Percentiles rank a stretch among this genome's conserved stretches.
These are phyloP conservation scores for Otatea glauca DNA, from an alignment of 176 grass and related monocot genomes.

Conservation along the genomic window DNA sequence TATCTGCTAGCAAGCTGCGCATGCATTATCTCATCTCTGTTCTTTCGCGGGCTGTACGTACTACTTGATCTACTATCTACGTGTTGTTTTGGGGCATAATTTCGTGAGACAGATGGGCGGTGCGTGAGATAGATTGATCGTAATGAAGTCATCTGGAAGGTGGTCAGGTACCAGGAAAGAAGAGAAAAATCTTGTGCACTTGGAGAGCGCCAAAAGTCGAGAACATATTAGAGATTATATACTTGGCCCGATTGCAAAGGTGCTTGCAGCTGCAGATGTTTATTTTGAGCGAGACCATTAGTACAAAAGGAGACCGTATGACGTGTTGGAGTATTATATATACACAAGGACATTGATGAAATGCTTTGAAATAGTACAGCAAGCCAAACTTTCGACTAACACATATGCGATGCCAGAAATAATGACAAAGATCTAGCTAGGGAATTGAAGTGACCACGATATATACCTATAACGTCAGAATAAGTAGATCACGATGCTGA, in stretches of 20 bases:
- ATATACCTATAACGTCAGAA: too few species aligned
- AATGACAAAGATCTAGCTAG: not conserved
- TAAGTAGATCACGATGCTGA: too few species aligned
- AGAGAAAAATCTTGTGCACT: not conserved
- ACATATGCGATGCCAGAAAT: constrained; percentile 34
- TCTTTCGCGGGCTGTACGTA: not conserved
- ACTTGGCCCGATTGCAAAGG: not conserved
- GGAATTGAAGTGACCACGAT: too few species aligned
- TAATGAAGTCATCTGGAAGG: not conserved
- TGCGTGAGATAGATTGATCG: not conserved
- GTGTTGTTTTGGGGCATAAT: not conserved
- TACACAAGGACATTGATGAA: constrained; percentile 1
- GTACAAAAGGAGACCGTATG: constrained; percentile 11
- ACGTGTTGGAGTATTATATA: constrained; percentile 32
- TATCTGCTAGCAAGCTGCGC: not conserved
- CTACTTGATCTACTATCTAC: too few species aligned
- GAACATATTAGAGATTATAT: not conserved
- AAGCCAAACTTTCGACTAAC: constrained; percentile 36
- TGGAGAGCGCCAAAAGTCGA: not conserved
- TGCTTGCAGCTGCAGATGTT: not conserved
- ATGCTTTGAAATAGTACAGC: constrained; percentile 34
- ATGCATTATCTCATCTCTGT: not conserved
- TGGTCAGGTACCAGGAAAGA: not conserved
- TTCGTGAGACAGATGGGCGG: not conserved
- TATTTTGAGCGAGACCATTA: constrained; percentile 24